Evolutionary conservation across 2,329 filamentous ascomycete species (phyloP).

Genomic region (Neonectria faginata): DNA sequence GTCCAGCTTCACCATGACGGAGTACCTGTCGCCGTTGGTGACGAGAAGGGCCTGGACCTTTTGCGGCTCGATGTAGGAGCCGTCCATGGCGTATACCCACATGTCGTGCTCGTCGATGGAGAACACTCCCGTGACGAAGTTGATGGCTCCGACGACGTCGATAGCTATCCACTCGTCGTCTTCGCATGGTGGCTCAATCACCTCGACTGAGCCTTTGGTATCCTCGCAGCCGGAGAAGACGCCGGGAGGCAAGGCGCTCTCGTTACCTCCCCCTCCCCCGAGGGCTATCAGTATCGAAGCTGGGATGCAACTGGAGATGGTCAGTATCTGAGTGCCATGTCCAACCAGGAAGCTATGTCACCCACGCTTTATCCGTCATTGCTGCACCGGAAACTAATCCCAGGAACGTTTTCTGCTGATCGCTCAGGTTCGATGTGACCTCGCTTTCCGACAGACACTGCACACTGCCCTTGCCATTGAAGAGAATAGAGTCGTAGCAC

Average conservation of each 20-base stretch:
- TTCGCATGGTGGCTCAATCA: constrained; percentile 49
- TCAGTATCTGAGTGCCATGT: constrained; percentile 20
- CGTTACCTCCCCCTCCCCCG: constrained; percentile 46
- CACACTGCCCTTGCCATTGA: constrained; percentile 71
- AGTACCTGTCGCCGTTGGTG: constrained; percentile 65
- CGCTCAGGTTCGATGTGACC: constrained; percentile 53
- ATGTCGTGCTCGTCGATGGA: constrained; percentile 66
- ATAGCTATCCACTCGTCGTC: constrained; percentile 61
- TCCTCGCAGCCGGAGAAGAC: constrained; percentile 61
- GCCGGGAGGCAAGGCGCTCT: constrained; percentile 54
- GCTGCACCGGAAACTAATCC: constrained; percentile 43
- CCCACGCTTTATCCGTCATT: constrained; percentile 58
- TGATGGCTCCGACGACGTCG: constrained; percentile 65
- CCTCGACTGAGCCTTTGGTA: constrained; percentile 57
- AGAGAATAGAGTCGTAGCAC: constrained; percentile 70
- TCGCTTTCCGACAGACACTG: constrained; percentile 61
- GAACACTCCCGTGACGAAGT: constrained; percentile 57
- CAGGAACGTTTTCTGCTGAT: constrained; percentile 49
- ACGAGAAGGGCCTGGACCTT: constrained; percentile 60
- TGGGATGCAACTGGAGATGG: constrained; percentile 35
- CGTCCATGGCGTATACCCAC: constrained; percentile 67
- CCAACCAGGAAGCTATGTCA: fast-evolving
- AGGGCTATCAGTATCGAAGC: constrained; percentile 55
- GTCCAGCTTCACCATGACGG: constrained; percentile 61
- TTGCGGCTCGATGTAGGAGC: constrained; percentile 64